Conservation (phyloP, 148 eudicot species). For the Chenopodium formosanum region DNA sequence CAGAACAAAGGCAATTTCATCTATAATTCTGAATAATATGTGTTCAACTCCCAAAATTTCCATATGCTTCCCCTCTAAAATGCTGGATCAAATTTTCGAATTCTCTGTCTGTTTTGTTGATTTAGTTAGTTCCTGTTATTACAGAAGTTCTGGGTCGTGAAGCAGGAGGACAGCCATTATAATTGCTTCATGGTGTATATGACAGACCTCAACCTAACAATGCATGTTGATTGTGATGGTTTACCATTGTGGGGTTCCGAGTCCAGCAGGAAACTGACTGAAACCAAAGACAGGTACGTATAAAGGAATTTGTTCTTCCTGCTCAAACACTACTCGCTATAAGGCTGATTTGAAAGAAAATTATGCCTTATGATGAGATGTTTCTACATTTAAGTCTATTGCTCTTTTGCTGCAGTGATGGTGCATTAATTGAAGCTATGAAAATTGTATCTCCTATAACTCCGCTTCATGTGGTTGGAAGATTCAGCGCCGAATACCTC, state of each 20-base stretch:
- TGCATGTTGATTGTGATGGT: background rate
- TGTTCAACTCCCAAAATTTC: too few relatives aligned
- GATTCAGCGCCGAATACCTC: constrained; percentile 32
- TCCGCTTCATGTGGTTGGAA: constrained; percentile 54
- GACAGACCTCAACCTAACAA: background rate
- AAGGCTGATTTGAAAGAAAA: too few relatives aligned
- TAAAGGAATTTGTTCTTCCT: background rate
- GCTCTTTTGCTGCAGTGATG: background rate
- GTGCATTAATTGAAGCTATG: constrained; percentile 29
- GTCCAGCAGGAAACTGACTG: background rate
- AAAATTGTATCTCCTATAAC: constrained; percentile 34
- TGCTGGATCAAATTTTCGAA: too few relatives aligned
- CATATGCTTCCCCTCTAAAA: background rate
- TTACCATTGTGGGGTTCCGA: background rate
- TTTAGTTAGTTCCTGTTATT: background rate
- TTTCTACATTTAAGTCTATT: background rate
- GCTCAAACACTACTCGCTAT: too few relatives aligned
- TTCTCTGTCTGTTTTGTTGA: background rate
- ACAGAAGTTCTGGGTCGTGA: constrained; percentile 9
- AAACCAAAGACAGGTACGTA: constrained; percentile 6
- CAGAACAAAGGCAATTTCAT: constrained; percentile 11
- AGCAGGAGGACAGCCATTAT: background rate
- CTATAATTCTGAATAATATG: background rate
- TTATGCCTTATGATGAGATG: too few relatives aligned
- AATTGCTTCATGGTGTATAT: constrained; percentile 20